Conservation (phyloP, 106 monocot species). For the Gastrodia elata region DNA sequence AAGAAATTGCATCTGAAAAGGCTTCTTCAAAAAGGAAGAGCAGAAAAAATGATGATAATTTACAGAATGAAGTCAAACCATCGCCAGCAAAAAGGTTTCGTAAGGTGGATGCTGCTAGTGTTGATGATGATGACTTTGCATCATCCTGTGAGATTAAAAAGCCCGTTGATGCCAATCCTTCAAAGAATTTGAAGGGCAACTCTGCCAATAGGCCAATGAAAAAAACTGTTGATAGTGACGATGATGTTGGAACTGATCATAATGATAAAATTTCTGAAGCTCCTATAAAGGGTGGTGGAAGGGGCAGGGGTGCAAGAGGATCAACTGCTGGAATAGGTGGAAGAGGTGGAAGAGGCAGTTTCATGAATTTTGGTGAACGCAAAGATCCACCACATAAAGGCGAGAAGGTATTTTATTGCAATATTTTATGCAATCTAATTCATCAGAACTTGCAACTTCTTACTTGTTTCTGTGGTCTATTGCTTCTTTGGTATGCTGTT, state of each 20-base stretch:
- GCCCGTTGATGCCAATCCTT: constrained; percentile 14
- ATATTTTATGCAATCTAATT: neutral
- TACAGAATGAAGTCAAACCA: constrained; percentile 22
- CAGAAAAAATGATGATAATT: constrained; percentile 14
- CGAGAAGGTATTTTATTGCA: constrained; percentile 53
- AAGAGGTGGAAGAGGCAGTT: constrained; percentile 85
- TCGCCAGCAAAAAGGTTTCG: constrained; percentile 32
- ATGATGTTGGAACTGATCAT: constrained; percentile 29
- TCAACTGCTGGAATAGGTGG: constrained; percentile 27
- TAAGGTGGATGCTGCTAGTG: constrained; percentile 29
- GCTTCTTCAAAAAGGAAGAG: constrained; percentile 49
- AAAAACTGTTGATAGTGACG: constrained; percentile 14
- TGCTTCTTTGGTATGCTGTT: neutral
- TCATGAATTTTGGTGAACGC: constrained; percentile 89
- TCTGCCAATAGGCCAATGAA: constrained; percentile 1
- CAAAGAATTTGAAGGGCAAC: constrained; percentile 43
- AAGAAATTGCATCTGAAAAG: constrained; percentile 18
- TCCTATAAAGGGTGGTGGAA: constrained; percentile 42
- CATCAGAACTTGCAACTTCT: neutral
- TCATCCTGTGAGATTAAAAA: constrained; percentile 29
- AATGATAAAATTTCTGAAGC: constrained; percentile 23
- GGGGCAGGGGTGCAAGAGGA: constrained; percentile 70
- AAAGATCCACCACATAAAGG: constrained; percentile 97
- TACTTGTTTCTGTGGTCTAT: neutral
- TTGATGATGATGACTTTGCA: constrained; percentile 76